phyloP scores from a whole-genome alignment of 345 rosid genomes.

The Gossypium stocksii region DNA sequence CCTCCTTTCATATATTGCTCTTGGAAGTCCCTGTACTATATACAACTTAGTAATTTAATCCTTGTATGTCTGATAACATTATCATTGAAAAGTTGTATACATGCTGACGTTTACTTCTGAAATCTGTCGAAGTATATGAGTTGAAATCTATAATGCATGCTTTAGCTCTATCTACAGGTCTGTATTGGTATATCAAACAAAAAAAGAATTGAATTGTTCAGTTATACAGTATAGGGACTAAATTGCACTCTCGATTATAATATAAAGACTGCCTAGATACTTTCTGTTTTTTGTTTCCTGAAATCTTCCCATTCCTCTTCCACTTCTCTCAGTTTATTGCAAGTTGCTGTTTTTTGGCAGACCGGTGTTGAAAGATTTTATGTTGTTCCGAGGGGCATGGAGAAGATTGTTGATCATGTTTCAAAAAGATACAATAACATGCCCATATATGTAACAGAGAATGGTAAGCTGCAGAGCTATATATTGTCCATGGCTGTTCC shows the following conservation, averaged over 20 bases:
- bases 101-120: no score
- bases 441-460: constrained; percentile 43
- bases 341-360: constrained; percentile 15
- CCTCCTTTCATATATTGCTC: background rate
- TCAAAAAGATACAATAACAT: constrained; percentile 40
- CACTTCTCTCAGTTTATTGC: background rate
- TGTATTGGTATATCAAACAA: no score
- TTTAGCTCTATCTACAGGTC: background rate
- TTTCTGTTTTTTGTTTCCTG: background rate
- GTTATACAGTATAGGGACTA: background rate
- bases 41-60: no score
- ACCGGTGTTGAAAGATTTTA: constrained; percentile 29
- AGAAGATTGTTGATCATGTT: constrained; percentile 31
- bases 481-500: background rate
- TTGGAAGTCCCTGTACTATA: background rate
- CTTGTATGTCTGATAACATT: no score
- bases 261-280: background rate
- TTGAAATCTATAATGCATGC: background rate
- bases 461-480: constrained; percentile 24
- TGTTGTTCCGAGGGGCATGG: constrained; percentile 46
- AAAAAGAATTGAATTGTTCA: no score
- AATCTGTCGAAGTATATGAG: background rate
- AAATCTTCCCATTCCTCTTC: background rate
- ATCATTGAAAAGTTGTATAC: no score
- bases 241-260: background rate